These are phyloP conservation scores for Hypoxylon subgilvum DNA, from an alignment of 495 filamentous ascomycete species.

Conservation along the genomic window DNA sequence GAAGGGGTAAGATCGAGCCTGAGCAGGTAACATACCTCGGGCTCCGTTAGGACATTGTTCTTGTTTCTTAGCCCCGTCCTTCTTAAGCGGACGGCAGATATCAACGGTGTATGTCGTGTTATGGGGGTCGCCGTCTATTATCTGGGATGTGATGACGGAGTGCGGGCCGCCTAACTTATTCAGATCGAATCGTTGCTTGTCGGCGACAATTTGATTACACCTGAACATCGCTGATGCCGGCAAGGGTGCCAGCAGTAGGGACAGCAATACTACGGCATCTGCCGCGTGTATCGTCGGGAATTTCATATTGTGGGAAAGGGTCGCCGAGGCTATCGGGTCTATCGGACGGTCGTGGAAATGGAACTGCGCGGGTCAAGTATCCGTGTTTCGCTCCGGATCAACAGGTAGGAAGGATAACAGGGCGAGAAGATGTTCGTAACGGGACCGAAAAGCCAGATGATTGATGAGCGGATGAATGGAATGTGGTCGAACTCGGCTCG, in stretches of 20 bases:
- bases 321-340: constrained; percentile 17
- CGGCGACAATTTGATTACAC: constrained; percentile 66
- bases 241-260: constrained; percentile 55
- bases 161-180: constrained; percentile 73
- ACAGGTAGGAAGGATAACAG: not conserved
- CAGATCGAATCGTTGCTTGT: constrained; percentile 69
- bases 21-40: constrained; percentile 54
- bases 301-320: constrained; percentile 27
- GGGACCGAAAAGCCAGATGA: constrained; percentile 1
- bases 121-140: constrained; percentile 48
- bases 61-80: constrained; percentile 51
- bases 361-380: not conserved
- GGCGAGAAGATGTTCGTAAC: not conserved
- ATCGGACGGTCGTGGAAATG: constrained; percentile 9
- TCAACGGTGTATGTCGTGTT: constrained; percentile 93
- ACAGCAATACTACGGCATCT: constrained; percentile 46
- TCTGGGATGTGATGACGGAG: constrained; percentile 65
- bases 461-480: constrained; percentile 9
- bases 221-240: constrained; percentile 58
- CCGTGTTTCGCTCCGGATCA: not conserved
- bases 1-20: constrained; percentile 1
- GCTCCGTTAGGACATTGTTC: constrained; percentile 68
- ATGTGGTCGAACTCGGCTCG: not conserved
- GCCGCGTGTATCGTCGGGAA: constrained; percentile 35
- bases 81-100: constrained; percentile 71